phyloP scores from a whole-genome alignment of 2,329 filamentous ascomycete genomes.

The Aspergillus pseudotamarii region DNA sequence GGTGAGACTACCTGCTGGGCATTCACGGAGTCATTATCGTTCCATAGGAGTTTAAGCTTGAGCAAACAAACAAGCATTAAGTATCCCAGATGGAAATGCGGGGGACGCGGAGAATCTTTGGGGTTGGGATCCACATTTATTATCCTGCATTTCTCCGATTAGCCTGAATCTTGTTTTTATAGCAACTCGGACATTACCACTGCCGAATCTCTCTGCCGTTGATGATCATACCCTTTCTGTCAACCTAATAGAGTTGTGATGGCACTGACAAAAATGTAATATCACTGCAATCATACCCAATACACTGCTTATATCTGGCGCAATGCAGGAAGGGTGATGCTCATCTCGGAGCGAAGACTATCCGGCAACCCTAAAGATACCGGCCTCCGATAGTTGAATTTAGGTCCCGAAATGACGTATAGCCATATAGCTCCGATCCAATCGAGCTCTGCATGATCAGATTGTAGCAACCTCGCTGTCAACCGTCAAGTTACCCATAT shows the following conservation, averaged over 20 bases:
- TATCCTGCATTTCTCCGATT: not conserved
- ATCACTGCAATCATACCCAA: no score
- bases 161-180: not conserved
- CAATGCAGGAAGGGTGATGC: no score
- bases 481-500: conserved; percentile 18
- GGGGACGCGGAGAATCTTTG: not conserved
- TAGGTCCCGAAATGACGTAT: no score
- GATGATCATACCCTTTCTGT: not conserved
- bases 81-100: not conserved
- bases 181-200: not conserved
- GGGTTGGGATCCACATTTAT: not conserved
- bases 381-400: no score
- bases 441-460: not conserved
- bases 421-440: not conserved
- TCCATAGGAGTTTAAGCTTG: not conserved
- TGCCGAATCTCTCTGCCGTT: not conserved
- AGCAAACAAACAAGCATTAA: not conserved
- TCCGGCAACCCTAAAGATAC: no score
- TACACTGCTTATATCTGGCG: no score
- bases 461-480: not conserved
- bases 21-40: not conserved
- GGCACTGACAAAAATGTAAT: no score
- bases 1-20: not conserved
- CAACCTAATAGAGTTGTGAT: not conserved
- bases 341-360: no score